Evolutionary conservation across 305 asterid species (phyloP).

Genomic region (Plantago lanceolata): DNA sequence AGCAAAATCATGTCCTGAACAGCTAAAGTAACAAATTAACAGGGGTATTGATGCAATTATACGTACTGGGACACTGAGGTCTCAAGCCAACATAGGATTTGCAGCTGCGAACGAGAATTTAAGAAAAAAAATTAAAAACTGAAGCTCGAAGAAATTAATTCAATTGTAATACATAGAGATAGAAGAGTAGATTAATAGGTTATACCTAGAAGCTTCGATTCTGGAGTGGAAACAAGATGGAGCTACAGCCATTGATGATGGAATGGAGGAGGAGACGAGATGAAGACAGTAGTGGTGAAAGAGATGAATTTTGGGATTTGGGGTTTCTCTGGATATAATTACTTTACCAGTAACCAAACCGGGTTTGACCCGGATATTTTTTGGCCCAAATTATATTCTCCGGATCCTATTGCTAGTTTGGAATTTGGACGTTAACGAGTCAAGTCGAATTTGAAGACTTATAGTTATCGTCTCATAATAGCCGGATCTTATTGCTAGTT

Average conservation of each 20-base stretch:
- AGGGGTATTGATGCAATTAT: conserved; percentile 13
- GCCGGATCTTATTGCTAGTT: too few species aligned
- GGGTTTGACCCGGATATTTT: too few species aligned
- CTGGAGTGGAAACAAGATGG: conserved; percentile 31
- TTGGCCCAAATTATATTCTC: too few species aligned
- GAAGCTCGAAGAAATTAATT: not conserved
- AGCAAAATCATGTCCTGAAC: not conserved
- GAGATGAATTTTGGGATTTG: not conserved
- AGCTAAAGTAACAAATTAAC: not conserved
- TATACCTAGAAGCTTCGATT: conserved; percentile 24
- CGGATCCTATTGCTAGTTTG: too few species aligned
- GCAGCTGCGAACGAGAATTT: conserved; percentile 48
- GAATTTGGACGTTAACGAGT: too few species aligned
- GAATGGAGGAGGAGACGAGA: too few species aligned
- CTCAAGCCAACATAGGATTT: conserved; percentile 62
- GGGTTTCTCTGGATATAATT: not conserved
- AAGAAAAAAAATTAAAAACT: not conserved
- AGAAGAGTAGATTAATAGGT: conserved; percentile 37
- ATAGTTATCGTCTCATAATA: too few species aligned
- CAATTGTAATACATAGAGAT: not conserved
- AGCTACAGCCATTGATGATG: conserved; percentile 36
- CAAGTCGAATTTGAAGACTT: too few species aligned
- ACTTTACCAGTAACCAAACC: too few species aligned
- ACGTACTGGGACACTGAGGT: conserved; percentile 68
- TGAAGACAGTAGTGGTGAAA: too few species aligned